phyloP scores from a whole-genome alignment of 495 filamentous ascomycete species.

The Neurospora sp. region DNA sequence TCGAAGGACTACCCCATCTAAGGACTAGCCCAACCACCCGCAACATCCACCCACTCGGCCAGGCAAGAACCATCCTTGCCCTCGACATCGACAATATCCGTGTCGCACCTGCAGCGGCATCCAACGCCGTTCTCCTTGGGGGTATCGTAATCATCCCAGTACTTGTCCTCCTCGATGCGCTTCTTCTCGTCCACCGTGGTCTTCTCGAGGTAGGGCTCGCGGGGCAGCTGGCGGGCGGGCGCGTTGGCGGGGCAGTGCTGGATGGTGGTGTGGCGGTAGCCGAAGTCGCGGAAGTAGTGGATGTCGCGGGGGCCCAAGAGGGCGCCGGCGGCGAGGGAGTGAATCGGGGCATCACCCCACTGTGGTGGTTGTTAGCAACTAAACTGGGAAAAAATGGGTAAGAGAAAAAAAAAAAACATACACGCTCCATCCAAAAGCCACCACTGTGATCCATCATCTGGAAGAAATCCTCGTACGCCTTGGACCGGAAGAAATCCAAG shows the following conservation, averaged over 20 bases:
- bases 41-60: constrained; percentile 94
- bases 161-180: constrained; percentile 87
- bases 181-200: constrained; percentile 79
- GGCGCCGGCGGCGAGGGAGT: constrained; percentile 89
- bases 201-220: constrained; percentile 72
- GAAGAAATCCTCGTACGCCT: constrained; percentile 97
- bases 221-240: constrained; percentile 74
- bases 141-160: constrained; percentile 82
- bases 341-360: constrained; percentile 99
- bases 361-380: constrained; percentile 29
- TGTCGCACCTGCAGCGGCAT: constrained; percentile 94
- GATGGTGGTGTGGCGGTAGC: constrained; percentile 96
- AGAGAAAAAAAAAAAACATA: constrained; percentile 34
- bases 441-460: constrained; percentile 98
- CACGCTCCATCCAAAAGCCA: constrained; percentile 98
- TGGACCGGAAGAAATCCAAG: constrained; percentile 90
- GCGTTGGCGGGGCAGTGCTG: constrained; percentile 98
- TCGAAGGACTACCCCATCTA: constrained; percentile 58
- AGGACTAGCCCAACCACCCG: constrained; percentile 77
- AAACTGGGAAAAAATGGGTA: not conserved
- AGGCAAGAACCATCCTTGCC: constrained; percentile 93
- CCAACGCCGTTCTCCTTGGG: constrained; percentile 95
- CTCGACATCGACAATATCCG: constrained; percentile 96
- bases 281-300: constrained; percentile 99
- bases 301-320: constrained; percentile 76